Evolutionary conservation across 2,329 filamentous ascomycete species (phyloP), one percentile per base, ranked within the genome.

Genomic region (Paraphaeosphaeria sporulosa): DNA sequence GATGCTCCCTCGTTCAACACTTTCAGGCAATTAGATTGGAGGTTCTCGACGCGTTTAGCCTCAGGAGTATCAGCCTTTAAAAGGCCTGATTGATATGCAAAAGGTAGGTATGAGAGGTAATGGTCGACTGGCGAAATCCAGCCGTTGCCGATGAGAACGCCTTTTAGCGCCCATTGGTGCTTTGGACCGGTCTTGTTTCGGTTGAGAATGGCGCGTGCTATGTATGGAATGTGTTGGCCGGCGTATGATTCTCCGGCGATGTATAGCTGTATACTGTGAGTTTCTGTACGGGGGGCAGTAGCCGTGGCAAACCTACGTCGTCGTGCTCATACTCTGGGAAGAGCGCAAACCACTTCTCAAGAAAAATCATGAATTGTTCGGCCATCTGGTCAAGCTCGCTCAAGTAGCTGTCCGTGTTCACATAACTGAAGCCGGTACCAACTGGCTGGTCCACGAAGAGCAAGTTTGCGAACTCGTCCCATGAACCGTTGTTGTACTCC

Each of bases 391-490:
- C 86, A 62, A 99, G 84, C 76, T 97, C 94, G 67, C 90, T 88
- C 19, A 97, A 77, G 73, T 92, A 98, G 71, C 88, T 91, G 77
- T 99, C 86, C 15, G 92, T 95, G 73, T 97, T 90, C 73, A 94
- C 94, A 74, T 95, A 98, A 80, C 95, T 99, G 82, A 91, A 99
- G 2, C 95, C 95, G 1, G 94, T 97, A 13, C 95, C 96, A 38
- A 98, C 94, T 0, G 95, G 95, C 75, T 98, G 96, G 75, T 99
- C 95, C 61, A 99, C 92, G 74, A 99, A 99, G 60, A 99, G 87
- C 54, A 99, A 79, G 72, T 99, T 99, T 65, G 95, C 93, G 73
- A 98, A 99, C 81, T 99, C 94, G 78, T 97, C 91, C 96, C 96
- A 99, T 0, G 93, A 94, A n/a, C 95, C 95, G 57, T 96, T 90